phyloP scores from a whole-genome alignment of 1,139 yeast genomes.

The Nakaseomyces kungkrabaensis region DNA sequence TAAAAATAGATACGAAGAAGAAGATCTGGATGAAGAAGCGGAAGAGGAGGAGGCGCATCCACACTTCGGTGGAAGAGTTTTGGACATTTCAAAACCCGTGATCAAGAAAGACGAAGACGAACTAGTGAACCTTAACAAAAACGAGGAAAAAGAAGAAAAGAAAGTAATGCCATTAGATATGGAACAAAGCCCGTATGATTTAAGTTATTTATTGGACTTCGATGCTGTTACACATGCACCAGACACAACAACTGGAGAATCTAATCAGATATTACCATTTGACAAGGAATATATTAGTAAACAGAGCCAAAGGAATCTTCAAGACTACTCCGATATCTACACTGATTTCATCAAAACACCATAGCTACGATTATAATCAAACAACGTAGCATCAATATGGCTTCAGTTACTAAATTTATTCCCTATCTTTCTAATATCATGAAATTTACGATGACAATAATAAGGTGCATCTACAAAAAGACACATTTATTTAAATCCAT shows the following conservation, averaged over 20 bases:
- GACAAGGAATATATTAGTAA: background rate
- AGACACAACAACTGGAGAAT: background rate
- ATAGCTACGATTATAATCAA: background rate
- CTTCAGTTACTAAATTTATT: too few relatives aligned
- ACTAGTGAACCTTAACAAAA: background rate
- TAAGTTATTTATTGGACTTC: background rate
- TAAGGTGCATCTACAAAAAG: too few relatives aligned
- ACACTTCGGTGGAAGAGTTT: background rate
- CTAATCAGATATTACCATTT: background rate
- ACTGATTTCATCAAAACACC: constrained; percentile 1
- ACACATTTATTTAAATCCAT: too few relatives aligned
- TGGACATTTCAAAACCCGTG: background rate
- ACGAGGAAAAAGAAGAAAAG: background rate
- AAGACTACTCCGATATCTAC: background rate
- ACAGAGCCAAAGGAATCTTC: background rate
- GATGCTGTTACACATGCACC: constrained; percentile 1
- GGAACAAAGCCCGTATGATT: constrained; percentile 14
- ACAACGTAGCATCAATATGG: too few relatives aligned
- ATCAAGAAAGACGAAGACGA: background rate
- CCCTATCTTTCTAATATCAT: too few relatives aligned
- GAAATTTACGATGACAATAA: too few relatives aligned
- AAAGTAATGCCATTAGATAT: constrained; percentile 9
- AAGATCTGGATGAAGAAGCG: constrained; percentile 1
- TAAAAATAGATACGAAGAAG: constrained; percentile 3
- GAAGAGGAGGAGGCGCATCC: constrained; percentile 2